Evolutionary conservation across 495 filamentous ascomycete genomes (phyloP).

Genomic region (Podospora pseudocomata): DNA sequence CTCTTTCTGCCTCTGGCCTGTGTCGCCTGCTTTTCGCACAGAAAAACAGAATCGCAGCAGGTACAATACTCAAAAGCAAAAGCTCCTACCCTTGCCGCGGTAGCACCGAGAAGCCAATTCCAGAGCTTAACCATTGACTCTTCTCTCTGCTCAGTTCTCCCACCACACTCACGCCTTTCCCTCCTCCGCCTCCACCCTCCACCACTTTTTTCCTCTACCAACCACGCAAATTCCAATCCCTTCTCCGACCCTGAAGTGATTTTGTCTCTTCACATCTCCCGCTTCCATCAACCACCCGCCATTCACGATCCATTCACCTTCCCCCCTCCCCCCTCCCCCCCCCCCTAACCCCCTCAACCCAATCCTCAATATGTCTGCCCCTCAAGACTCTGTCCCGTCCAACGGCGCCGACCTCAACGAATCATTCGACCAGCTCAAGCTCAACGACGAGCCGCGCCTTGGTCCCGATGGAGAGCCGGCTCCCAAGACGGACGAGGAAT

Average conservation of each 20-base stretch:
- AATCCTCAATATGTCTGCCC: constrained; percentile 42
- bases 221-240: not conserved
- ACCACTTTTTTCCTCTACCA: not conserved
- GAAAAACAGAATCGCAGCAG: constrained; percentile 11
- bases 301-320: not conserved
- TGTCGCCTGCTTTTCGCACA: constrained; percentile 16
- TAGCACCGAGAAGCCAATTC: constrained; percentile 1
- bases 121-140: not conserved
- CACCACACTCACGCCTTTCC: not conserved
- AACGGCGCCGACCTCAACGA: constrained; percentile 50
- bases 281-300: constrained; percentile 4
- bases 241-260: not conserved
- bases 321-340: too few species aligned
- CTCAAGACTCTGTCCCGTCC: constrained; percentile 41
- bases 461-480: constrained; percentile 65
- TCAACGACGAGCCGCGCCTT: constrained; percentile 53
- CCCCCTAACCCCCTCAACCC: constrained; percentile 8
- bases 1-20: constrained; percentile 20
- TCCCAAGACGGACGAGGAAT: constrained; percentile 92
- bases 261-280: not conserved
- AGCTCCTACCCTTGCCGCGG: constrained; percentile 9
- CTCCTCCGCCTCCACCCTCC: not conserved
- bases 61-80: constrained; percentile 2
- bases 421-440: constrained; percentile 44
- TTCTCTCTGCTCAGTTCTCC: not conserved